Evolutionary conservation across 495 filamentous ascomycete species (phyloP).

Genomic region (Terfezia claveryi): DNA sequence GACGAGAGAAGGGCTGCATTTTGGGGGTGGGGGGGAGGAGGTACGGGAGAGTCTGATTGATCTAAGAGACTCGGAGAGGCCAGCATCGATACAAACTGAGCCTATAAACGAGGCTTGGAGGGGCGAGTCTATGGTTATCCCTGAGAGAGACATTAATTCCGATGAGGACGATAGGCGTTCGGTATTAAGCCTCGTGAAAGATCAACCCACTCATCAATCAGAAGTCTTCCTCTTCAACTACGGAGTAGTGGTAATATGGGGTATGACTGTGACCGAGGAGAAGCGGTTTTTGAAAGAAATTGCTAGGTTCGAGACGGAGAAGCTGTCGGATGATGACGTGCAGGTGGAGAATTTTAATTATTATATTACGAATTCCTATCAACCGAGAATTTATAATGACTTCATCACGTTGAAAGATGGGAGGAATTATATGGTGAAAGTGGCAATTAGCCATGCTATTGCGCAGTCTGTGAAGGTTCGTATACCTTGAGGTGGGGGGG

Average conservation of each 20-base stretch:
- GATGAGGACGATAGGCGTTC: slow-evolving; percentile 13
- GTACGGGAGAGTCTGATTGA: slow-evolving; percentile 25
- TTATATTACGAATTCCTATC: slow-evolving; percentile 92
- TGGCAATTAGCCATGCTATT: slow-evolving; percentile 86
- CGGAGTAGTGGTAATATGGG: slow-evolving; percentile 99
- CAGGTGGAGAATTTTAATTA: slow-evolving; percentile 98
- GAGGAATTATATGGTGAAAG: slow-evolving; percentile 89
- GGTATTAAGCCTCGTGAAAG: slow-evolving; percentile 14
- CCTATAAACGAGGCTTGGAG: slow-evolving; percentile 10
- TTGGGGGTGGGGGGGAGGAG: slow-evolving; percentile 2
- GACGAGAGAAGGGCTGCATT: background rate
- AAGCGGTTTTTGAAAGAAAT: slow-evolving; percentile 77
- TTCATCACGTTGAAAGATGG: slow-evolving; percentile 88
- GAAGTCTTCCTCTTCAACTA: slow-evolving; percentile 95
- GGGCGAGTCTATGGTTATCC: slow-evolving; percentile 7
- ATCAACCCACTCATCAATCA: slow-evolving; percentile 38
- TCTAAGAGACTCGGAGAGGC: slow-evolving; percentile 3
- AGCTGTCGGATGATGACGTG: slow-evolving; percentile 63
- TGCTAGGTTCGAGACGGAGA: slow-evolving; percentile 84
- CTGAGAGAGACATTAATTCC: slow-evolving; percentile 7
- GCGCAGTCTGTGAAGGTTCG: slow-evolving; percentile 76
- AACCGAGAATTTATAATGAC: slow-evolving; percentile 96
- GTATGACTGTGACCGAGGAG: slow-evolving; percentile 72
- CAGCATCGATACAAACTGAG: slow-evolving; percentile 23
- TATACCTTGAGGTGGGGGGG: background rate